A percentile compares a stretch with the other conserved stretches of the same genome.
Conservation (phyloP, 306 rosid genomes). For the Cucurbita pepo region DNA sequence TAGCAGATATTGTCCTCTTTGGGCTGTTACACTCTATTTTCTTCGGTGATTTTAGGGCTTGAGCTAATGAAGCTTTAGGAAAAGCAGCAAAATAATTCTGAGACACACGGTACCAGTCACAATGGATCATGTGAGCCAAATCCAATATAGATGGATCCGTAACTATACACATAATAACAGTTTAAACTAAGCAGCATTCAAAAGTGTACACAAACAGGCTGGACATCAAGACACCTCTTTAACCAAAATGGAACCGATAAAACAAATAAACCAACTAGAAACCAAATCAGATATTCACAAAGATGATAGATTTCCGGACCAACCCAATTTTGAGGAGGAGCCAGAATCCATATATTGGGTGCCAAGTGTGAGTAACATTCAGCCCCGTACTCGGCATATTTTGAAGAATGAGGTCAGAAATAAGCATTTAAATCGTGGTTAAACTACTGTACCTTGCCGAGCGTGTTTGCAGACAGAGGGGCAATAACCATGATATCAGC, state of each 20-base stretch:
- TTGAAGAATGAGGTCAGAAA: not conserved
- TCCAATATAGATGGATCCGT: not conserved
- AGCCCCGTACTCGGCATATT: not conserved
- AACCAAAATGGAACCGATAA: not conserved
- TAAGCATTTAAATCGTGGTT: not conserved
- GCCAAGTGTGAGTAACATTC: not conserved
- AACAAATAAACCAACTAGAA: not conserved
- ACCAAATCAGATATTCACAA: not conserved
- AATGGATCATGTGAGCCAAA: not conserved
- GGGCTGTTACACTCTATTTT: not conserved
- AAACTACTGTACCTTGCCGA: slow-evolving; percentile 56
- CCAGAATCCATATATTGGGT: not conserved
- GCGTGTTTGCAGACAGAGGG: slow-evolving; percentile 78
- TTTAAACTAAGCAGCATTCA: not conserved
- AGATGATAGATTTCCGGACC: not conserved
- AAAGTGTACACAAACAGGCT: not conserved
- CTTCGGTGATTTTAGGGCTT: not conserved
- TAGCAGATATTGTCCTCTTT: no score
- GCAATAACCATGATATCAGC: slow-evolving; percentile 85
- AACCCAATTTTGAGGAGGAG: not conserved
- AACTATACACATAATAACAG: not conserved
- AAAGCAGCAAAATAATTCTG: not conserved
- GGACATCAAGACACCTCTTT: not conserved
- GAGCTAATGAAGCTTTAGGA: not conserved
- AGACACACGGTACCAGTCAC: not conserved